Percentiles rank a stretch among this genome's conserved stretches.
phyloP scores from a whole-genome alignment of 2,329 filamentous ascomycete genomes.

The Xylaria sp. region DNA sequence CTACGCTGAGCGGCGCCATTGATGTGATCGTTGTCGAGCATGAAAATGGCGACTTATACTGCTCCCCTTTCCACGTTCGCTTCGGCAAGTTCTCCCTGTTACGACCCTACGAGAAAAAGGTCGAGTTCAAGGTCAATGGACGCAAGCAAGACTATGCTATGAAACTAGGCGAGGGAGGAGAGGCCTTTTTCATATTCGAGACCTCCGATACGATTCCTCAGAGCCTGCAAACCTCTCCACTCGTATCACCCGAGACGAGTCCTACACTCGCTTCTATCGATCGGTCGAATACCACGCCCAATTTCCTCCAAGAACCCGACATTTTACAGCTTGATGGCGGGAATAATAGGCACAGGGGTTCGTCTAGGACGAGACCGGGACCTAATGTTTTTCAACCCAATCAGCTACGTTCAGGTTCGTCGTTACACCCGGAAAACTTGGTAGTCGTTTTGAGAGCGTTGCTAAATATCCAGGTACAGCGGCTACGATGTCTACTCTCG shows the following conservation, averaged over 20 bases:
- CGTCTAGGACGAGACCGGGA: constrained; percentile 40
- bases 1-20: constrained; percentile 93
- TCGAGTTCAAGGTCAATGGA: constrained; percentile 94
- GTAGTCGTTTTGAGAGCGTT: constrained; percentile 6
- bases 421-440: not conserved
- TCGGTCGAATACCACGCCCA: constrained; percentile 30
- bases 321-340: constrained; percentile 58
- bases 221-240: constrained; percentile 86
- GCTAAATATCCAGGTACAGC: constrained; percentile 41
- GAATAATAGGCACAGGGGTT: constrained; percentile 34
- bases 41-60: constrained; percentile 81
- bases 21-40: constrained; percentile 98
- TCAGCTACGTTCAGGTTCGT: constrained; percentile 18
- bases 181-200: constrained; percentile 98
- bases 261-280: constrained; percentile 58
- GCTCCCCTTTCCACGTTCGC: constrained; percentile 96
- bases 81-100: constrained; percentile 98
- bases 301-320: constrained; percentile 61
- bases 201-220: constrained; percentile 89
- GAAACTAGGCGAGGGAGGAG: constrained; percentile 95
- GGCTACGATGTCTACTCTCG: constrained; percentile 50
- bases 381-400: constrained; percentile 39
- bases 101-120: constrained; percentile 96
- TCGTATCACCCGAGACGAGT: constrained; percentile 84
- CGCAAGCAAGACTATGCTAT: constrained; percentile 89